These are phyloP conservation scores for Fusarium sp. DNA, from an alignment of 2,329 filamentous ascomycete genomes.

Conservation along the genomic window DNA sequence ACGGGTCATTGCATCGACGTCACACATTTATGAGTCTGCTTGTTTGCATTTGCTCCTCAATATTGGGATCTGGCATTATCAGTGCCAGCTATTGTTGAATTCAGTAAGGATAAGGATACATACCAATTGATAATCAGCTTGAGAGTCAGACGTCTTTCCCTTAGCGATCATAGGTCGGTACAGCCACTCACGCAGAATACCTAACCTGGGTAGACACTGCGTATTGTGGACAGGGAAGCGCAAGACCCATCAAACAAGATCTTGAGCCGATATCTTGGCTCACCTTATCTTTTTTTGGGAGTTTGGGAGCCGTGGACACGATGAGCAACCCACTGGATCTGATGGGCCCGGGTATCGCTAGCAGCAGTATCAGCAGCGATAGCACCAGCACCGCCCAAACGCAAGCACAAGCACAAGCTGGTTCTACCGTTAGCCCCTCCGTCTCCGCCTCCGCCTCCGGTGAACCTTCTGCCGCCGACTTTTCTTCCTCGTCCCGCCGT, in stretches of 20 bases:
- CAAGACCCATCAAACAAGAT: not conserved
- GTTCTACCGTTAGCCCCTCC: constrained; percentile 45
- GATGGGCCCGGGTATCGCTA: constrained; percentile 45
- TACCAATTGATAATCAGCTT: constrained; percentile 15
- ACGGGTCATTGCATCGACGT: constrained; percentile 21
- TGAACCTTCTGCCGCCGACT: constrained; percentile 47
- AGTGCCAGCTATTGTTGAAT: not conserved
- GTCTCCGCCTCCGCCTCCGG: constrained; percentile 47
- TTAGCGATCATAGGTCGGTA: not conserved
- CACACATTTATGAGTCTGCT: constrained; percentile 21
- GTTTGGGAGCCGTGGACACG: constrained; percentile 39
- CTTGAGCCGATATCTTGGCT: constrained; percentile 11
- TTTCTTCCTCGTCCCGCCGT: constrained; percentile 44
- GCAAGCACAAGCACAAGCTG: constrained; percentile 20
- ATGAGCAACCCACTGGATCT: constrained; percentile 43
- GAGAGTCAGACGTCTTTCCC: not conserved
- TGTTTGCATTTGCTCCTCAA: constrained; percentile 18
- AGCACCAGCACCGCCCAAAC: not conserved
- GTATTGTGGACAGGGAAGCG: not conserved
- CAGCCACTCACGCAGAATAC: not conserved
- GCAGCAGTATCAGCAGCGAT: constrained; percentile 37
- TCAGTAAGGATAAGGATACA: constrained; percentile 16
- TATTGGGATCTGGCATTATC: constrained; percentile 6
- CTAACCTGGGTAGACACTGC: not conserved
- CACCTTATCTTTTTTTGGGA: constrained; percentile 27